Base-by-base conservation (phyloP, 2,329 filamentous ascomycete genomes). In the Fusarium tjaetaba region DNA sequence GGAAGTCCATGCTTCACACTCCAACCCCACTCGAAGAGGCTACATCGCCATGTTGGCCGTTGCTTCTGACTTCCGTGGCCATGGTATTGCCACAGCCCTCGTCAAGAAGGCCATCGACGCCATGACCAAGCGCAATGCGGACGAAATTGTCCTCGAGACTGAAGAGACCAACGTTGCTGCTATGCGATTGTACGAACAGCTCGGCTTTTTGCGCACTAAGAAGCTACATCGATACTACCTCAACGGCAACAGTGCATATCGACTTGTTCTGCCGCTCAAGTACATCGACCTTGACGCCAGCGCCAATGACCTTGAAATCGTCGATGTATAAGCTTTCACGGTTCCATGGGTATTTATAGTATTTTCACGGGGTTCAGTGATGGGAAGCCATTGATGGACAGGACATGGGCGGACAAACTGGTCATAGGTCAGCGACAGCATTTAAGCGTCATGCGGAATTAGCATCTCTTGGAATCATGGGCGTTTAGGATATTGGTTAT, bases 11-110 rank as follows among this genome's bases (percentile, higher is more conserved):
- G 90, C 94, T 28, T 93, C 93, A 11, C 95, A 96, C 73, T 95
- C 95, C 4, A 85, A 89, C 2, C 84, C 89, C 4, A 92, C 90
- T 1, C 87, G 95, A 73, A 90, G 96, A 71, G 96, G 96, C 65
- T 99, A 99, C 84, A 98, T 99, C 76, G 96, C 96, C 79, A 99
- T 99, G 96, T 88, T 99, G 46, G 96, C 96, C n/a, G 95, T 97
- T 10, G 90, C 92, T 48, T 90, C 94, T 43, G 86, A 91, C 32
- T 92, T 94, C 78, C 91, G 96, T 28, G 95, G 95, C 11, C 90
- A 91, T 72, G 96, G 96, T 4, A 95, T 99, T 67, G 96, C 93
- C 3, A 97, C 95, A 1, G 91, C 91, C 45, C 87, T 99, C 15
- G 96, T 99, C n/a, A 90, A 92, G 72, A 91, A 91, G 86, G 95